Conservation (phyloP, 345 rosid genomes). For the Lumnitzera littorea region DNA sequence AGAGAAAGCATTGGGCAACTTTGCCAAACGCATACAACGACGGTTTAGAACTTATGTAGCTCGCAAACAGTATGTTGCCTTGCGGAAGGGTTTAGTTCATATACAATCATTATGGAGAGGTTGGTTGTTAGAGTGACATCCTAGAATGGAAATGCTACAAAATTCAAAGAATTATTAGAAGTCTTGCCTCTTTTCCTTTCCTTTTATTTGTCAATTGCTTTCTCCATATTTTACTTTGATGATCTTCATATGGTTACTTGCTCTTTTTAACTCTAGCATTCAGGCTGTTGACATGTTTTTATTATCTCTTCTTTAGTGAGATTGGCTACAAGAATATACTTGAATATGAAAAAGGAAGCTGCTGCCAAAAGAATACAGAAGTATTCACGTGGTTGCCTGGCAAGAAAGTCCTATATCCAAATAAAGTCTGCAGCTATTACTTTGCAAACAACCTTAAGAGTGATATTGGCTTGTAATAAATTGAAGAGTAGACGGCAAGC, state of each 20-base stretch:
- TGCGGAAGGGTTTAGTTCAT: conserved; percentile 43
- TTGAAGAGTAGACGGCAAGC: conserved; percentile 21
- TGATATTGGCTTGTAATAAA: conserved; percentile 41
- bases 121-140: conserved; percentile 19
- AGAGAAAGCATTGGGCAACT: conserved; percentile 36
- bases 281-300: not conserved
- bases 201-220: too few species aligned
- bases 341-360: conserved; percentile 33
- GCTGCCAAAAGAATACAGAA: conserved; percentile 75
- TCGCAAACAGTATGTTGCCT: conserved; percentile 36
- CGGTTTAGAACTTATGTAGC: conserved; percentile 28
- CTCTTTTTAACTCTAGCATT: conserved; percentile 7
- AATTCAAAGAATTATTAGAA: not conserved
- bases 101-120: conserved; percentile 87
- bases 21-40: conserved; percentile 66
- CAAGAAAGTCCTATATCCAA: conserved; percentile 32
- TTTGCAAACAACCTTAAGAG: conserved; percentile 58
- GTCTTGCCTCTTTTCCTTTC: not conserved
- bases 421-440: conserved; percentile 44
- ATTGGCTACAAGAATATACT: conserved; percentile 31
- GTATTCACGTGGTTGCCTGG: conserved; percentile 50
- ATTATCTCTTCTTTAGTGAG: conserved; percentile 32
- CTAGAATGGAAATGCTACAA: not conserved
- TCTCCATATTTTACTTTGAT: not conserved
- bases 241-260: not conserved